Evolutionary conservation across 768 basidiomycete genomes (phyloP), one percentile per base, ranked within the genome.

Genomic region (Naganishia onofrii): DNA sequence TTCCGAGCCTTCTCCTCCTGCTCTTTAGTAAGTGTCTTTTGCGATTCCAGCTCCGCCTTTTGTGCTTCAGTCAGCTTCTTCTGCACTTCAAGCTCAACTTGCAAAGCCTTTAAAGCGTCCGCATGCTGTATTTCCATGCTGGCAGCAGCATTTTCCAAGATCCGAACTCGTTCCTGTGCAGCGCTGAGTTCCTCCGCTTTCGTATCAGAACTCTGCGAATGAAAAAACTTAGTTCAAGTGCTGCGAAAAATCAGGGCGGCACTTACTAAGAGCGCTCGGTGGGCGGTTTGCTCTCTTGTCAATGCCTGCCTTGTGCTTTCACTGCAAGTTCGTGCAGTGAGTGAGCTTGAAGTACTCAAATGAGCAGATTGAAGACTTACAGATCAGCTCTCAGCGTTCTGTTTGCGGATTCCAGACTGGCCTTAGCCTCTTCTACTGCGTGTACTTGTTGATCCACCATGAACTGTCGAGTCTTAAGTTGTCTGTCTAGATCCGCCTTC

Each of bases 401-500:
- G 29, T 63, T 44, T 12, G 69, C 58, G 26, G 32, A 34, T 42
- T 70, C 63, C 26, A 64, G 1, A n/a, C 60, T 60, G 13, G 48
- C 51, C 56, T 70, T 65, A 6, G 69, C 57, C 34, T 64, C 51
- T 23, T 69, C 56, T 13, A 58, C 46, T 8, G 58, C 56, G 31
- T 58, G 57, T 13, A 69, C 31, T 52, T 70, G 34, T n/a, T 70
- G 58, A 26, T 70, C 69, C 13, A 34, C 51, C 13, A 70, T 28
- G 51, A 70, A 52, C 23, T 65, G 60, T 36, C 69, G 69, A 38
- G 57, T 70, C 10, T 29, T 36, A 3, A 70, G 31, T 15, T 70
- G 60, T n/a, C 63, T 46, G 26, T 60, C 60, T 5, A 70, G 60
- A 21, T 46, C 28, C 32, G 69, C 69, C 26, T 70, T 70, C 53